These are phyloP conservation scores for Pholiota microspora DNA, from an alignment of 768 basidiomycete species.

Conservation along the genomic window DNA sequence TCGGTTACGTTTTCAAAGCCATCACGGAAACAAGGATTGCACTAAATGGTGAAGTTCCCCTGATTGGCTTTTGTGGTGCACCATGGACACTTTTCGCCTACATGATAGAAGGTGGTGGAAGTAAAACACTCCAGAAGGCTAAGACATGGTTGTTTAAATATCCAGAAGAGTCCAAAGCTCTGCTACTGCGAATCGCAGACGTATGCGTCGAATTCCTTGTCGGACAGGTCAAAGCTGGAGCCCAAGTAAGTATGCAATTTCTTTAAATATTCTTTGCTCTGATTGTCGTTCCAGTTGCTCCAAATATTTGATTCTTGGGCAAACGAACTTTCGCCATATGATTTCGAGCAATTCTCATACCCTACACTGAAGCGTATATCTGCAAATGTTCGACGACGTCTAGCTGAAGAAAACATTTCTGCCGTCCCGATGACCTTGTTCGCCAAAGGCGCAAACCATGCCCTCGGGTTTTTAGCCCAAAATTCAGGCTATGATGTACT, in stretches of 20 bases:
- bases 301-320: conserved; percentile 99
- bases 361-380: conserved; percentile 78
- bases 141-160: conserved; percentile 95
- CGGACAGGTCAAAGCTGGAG: conserved; percentile 92
- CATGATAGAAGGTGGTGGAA: conserved; percentile 97
- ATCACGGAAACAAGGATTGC: conserved; percentile 81
- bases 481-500: conserved; percentile 81
- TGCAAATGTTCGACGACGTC: conserved; percentile 56
- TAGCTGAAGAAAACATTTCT: conserved; percentile 52
- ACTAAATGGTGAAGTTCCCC: conserved; percentile 84
- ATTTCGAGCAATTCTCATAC: conserved; percentile 82
- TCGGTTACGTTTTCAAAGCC: conserved; percentile 92
- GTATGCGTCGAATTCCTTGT: conserved; percentile 89
- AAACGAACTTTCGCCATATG: conserved; percentile 85
- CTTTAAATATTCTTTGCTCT: background rate
- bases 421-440: conserved; percentile 85
- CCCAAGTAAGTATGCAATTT: conserved; percentile 63
- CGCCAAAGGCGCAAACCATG: conserved; percentile 88
- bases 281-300: conserved; percentile 57
- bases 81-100: conserved; percentile 99
- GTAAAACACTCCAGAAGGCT: conserved; percentile 84
- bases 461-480: conserved; percentile 58
- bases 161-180: conserved; percentile 76
- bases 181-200: conserved; percentile 79
- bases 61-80: conserved; percentile 96